Conservation (phyloP, 1,284 basidiomycete genomes). For the Cronartium quercuum region DNA sequence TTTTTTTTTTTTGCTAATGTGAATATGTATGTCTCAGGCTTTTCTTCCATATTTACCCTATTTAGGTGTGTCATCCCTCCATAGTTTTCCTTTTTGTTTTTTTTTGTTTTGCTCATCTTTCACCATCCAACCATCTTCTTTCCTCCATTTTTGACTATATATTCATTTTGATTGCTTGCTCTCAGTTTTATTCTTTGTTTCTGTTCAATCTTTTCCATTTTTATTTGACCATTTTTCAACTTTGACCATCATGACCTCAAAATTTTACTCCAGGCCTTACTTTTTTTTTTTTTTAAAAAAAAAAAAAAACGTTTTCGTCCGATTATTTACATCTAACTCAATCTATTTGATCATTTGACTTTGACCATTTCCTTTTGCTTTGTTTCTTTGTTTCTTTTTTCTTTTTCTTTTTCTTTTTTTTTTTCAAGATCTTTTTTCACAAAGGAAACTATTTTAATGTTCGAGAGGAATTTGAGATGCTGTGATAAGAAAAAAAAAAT, state of each 20-base stretch:
- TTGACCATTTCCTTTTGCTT: background rate
- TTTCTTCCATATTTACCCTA: too few species aligned
- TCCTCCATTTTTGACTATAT: background rate
- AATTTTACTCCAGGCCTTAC: background rate
- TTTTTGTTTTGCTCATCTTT: background rate
- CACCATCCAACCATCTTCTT: background rate
- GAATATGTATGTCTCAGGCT: too few species aligned
- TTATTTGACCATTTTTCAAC: background rate
- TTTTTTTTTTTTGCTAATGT: too few species aligned
- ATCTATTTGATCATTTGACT: background rate
- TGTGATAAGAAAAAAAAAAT: background rate
- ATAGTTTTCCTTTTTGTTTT: background rate
- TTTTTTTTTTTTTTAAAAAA: slow-evolving; percentile 1
- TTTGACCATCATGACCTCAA: background rate
- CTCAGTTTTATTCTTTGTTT: background rate
- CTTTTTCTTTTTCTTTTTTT: background rate
- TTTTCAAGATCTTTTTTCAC: background rate
- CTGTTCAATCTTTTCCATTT: background rate
- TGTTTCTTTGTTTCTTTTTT: background rate
- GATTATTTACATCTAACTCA: background rate
- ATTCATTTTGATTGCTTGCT: background rate
- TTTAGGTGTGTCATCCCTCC: too few species aligned
- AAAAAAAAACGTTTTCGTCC: background rate
- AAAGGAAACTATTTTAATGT: background rate
- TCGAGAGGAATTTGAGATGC: background rate